Evolutionary conservation across 305 asterid species (phyloP), one percentile per base, ranked within the genome.

Genomic region (Ruellia speciosa): DNA sequence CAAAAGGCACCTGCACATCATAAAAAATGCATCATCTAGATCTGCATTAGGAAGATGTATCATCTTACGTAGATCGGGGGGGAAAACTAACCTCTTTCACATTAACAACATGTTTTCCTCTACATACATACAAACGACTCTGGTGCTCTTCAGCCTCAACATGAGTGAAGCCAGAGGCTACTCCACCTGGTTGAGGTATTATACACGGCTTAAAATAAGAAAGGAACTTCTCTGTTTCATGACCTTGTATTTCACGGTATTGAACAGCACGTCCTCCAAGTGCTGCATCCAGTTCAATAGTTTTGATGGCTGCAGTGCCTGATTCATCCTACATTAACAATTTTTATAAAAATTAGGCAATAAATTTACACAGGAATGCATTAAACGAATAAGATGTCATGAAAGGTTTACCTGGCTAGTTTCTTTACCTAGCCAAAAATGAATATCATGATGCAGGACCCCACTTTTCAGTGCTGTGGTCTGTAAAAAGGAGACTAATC

Each of bases 151-250:
- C 95, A 7, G 70, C 88, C 82, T 83, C 90, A 33, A 68, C 87
- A 65, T 85, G 95, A 73, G 79, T 89, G 78, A 89, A 89, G 19
- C 97, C 99, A 9, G 99, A 83, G 65, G 95, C 83, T 72, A 81
- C 70, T 70, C 97, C 99, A 53, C 99, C 99, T 71, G 83, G 73
- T 81, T 78, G 87, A 63, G 99, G 99, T 78, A 93, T 81, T 68
- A 93, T 93, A 67, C 99, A 93, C 63, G 99, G 99, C 73, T 89
- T 89, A 71, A 93, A 93, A 78, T 89, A 86, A 75, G 99, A 93
- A 74, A 93, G 99, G 63, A 93, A 93, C 70, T 76, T 93, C 70
- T 85, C 96, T 19, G 99, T 77, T 76, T 93, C 99, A 62, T 81
- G 92, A 67, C 99, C 96, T 73, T 93, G 99, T 52, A 81, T 76